These are phyloP conservation scores for Speleostelium caveatum DNA, from an alignment of 78 protist species.

Conservation along the genomic window DNA sequence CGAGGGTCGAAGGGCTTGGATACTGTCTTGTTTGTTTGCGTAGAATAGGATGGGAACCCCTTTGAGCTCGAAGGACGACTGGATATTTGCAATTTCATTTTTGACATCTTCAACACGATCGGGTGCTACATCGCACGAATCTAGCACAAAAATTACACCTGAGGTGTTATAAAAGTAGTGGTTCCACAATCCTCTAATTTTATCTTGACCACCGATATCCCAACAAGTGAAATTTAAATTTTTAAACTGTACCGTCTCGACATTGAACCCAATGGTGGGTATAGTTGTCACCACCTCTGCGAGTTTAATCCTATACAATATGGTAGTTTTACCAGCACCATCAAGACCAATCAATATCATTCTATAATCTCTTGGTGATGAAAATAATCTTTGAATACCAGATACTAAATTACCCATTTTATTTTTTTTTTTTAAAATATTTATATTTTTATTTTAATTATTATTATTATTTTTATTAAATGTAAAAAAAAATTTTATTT, in stretches of 20 bases:
- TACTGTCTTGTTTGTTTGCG: neutral
- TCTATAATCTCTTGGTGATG: neutral
- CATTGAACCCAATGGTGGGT: slow-evolving; percentile 93
- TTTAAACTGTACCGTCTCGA: slow-evolving; percentile 85
- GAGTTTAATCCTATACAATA: slow-evolving; percentile 83
- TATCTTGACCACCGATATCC: slow-evolving; percentile 95
- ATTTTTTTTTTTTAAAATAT: no score
- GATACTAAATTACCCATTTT: no score
- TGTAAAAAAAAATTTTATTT: no score
- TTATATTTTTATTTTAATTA: no score
- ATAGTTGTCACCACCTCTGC: slow-evolving; percentile 66
- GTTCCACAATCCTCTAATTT: slow-evolving; percentile 92
- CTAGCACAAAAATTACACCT: slow-evolving; percentile 96
- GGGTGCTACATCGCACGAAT: slow-evolving; percentile 91
- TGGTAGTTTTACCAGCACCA: slow-evolving; percentile 90
- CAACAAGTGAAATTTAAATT: slow-evolving; percentile 19
- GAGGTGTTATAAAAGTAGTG: slow-evolving; percentile 91
- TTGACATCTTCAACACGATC: slow-evolving; percentile 79
- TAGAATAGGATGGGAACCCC: neutral
- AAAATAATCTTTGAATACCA: no score
- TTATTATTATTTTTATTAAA: no score
- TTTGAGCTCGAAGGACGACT: neutral
- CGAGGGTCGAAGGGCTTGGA: neutral
- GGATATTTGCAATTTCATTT: slow-evolving; percentile 15
- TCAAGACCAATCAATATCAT: slow-evolving; percentile 93